Conservation (phyloP, 176 grass and related monocot species). For the Cocos nucifera region DNA sequence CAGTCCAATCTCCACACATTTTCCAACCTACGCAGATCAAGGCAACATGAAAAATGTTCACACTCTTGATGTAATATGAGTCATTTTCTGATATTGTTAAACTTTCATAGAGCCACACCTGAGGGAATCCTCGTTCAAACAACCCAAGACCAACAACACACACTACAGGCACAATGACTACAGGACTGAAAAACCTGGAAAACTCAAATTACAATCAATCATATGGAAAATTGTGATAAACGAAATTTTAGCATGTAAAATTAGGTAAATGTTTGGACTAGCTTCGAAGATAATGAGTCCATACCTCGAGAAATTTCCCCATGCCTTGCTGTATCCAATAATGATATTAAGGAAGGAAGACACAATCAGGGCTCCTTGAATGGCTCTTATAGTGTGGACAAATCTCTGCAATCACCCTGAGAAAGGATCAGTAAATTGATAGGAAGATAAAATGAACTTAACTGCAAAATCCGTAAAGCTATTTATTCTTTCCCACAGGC, state of each 20-base stretch:
- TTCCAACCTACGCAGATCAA: constrained; percentile 61
- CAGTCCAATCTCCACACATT: constrained; percentile 98
- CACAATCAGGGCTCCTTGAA: constrained; percentile 84
- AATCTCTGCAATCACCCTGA: constrained; percentile 68
- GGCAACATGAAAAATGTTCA: constrained; percentile 15
- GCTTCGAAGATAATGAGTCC: background rate
- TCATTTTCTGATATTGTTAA: constrained; percentile 3
- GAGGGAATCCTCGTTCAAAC: constrained; percentile 85
- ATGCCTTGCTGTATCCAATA: constrained; percentile 71
- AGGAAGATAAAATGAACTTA: too few relatives aligned
- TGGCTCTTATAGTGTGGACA: constrained; percentile 74
- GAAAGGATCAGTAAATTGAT: constrained; percentile 14
- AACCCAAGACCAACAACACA: constrained; percentile 89
- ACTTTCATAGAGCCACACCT: constrained; percentile 43
- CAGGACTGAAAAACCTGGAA: constrained; percentile 76
- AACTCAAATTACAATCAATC: constrained; percentile 1
- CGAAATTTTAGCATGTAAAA: too few relatives aligned
- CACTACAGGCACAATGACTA: constrained; percentile 78
- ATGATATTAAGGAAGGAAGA: constrained; percentile 85
- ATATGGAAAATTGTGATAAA: too few relatives aligned
- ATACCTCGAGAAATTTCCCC: constrained; percentile 61
- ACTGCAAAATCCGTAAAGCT: too few relatives aligned
- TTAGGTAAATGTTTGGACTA: too few relatives aligned
- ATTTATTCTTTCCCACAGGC: too few relatives aligned
- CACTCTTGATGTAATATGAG: background rate